Percentiles rank a stretch among this genome's conserved stretches.
Conservation (phyloP, 2,329 filamentous ascomycete genomes). For the Paecilomyces sp. region DNA sequence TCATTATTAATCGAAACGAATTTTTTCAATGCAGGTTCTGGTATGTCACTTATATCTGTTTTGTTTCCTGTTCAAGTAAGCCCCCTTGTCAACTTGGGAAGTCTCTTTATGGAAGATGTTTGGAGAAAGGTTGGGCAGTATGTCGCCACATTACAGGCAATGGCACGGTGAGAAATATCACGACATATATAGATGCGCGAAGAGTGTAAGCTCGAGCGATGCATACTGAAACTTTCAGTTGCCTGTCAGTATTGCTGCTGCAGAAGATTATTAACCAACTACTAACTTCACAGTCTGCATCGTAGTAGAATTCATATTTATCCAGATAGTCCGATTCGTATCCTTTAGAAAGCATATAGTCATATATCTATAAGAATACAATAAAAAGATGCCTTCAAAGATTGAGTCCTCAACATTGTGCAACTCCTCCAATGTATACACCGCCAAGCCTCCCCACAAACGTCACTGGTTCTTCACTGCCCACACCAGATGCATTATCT, state of each 20-base stretch:
- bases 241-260: too few relatives aligned
- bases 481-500: constrained; percentile 10
- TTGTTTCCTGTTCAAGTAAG: constrained; percentile 11
- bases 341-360: too few relatives aligned
- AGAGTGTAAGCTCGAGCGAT: too few relatives aligned
- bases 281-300: too few relatives aligned
- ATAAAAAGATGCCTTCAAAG: too few relatives aligned
- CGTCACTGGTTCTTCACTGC: constrained; percentile 8
- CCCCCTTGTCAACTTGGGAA: constrained; percentile 2
- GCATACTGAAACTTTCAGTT: too few relatives aligned
- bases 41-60: background rate
- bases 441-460: constrained; percentile 10
- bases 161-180: background rate
- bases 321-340: too few relatives aligned
- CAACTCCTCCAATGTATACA: background rate
- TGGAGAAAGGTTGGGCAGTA: background rate
- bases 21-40: background rate
- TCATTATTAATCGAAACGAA: constrained; percentile 1
- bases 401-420: too few relatives aligned
- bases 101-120: background rate
- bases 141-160: too few relatives aligned
- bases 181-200: background rate
- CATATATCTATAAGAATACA: too few relatives aligned
- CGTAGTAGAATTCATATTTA: too few relatives aligned
- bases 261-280: too few relatives aligned